Percentiles rank a stretch among this genome's conserved stretches.
These are phyloP conservation scores for Rugonectria rugulosa DNA, from an alignment of 2,329 filamentous ascomycete genomes.

Conservation along the genomic window DNA sequence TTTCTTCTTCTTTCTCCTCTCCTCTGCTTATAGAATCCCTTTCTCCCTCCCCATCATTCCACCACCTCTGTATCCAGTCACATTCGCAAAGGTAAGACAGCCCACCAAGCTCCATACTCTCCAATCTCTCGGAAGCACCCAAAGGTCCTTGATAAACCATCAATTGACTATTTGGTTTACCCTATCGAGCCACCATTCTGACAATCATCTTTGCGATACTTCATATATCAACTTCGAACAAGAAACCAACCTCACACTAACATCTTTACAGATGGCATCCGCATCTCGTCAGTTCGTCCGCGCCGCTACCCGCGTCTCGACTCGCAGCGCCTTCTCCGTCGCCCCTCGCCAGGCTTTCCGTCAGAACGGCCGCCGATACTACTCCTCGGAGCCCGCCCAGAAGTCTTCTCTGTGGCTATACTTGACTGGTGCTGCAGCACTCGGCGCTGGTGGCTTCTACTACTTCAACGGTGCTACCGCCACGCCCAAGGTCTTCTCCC, in stretches of 20 bases:
- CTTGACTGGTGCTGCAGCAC: slow-evolving; percentile 65
- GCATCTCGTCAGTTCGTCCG: slow-evolving; percentile 64
- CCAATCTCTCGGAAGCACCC: neutral
- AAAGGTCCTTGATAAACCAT: no score
- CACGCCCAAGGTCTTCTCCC: slow-evolving; percentile 69
- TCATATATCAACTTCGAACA: no score
- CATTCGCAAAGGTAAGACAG: slow-evolving; percentile 32
- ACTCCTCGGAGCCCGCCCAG: slow-evolving; percentile 73
- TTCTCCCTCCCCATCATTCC: neutral
- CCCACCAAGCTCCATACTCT: neutral
- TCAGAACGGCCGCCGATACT: slow-evolving; percentile 78
- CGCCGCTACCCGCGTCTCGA: slow-evolving; percentile 64
- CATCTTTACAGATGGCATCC: slow-evolving; percentile 44
- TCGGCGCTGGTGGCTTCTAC: slow-evolving; percentile 71
- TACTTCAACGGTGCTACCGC: slow-evolving; percentile 64
- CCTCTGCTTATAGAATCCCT: slow-evolving; percentile 15
- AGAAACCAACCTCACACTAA: slow-evolving; percentile 20
- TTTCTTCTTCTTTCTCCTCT: slow-evolving; percentile 17
- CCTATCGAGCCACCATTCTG: no score
- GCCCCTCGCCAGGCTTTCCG: slow-evolving; percentile 74
- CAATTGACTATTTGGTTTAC: no score
- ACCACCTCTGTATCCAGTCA: slow-evolving; percentile 11
- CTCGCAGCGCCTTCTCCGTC: slow-evolving; percentile 65
- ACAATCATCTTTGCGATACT: no score
- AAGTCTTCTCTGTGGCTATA: slow-evolving; percentile 61